Evolutionary conservation across 2,329 filamentous ascomycete genomes (phyloP), one percentile per base, ranked within the genome.

Genomic region (Sporothrix phasma): DNA sequence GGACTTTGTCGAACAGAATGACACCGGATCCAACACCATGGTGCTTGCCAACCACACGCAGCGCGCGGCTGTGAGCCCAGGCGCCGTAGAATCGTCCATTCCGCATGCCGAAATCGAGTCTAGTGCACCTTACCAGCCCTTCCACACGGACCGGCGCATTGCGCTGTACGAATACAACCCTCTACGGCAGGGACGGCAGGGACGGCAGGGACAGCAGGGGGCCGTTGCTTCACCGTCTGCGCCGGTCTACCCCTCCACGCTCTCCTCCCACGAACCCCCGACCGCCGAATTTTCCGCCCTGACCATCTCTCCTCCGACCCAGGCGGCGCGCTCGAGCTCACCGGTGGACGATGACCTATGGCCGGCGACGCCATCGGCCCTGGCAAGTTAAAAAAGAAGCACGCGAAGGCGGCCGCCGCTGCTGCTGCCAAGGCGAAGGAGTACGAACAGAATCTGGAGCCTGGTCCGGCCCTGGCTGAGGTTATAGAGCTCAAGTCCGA

Each of bases 71-170:
- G 70, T 68, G 69, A 65, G 68, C 15, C 78, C 76, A 70, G 76
- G 74, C 70, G 77, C 75, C 63, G 82, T 78, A 73, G 88, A 79
- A 74, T 89, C 76, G 73, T 88, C 77, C 73, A 92, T 84, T 64
- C 85, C 85, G 0, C 84, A 87, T 68, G 91, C 90, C 5, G 92
- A 97, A 77, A 95, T 96, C 68, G 94, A 99, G 72, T 96, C 93
- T 1, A 97, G 93, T 71, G 89, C 92, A 4, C 91, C 93, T 2
- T 97, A 96, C 70, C 92, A 96, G 71, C 93, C 94, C 1, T 97
- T 97, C 77, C 93, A 97, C 73, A 94, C 92, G 0, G 92, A 97
- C 71, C 84, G 86, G 63, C 85, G 93, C 3, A 89, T 97, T 51
- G 84, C 82, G n/a, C 79, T 97, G 31, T 89, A 86, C 69, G 82